Evolutionary conservation across 2,329 filamentous ascomycete species (phyloP).

Genomic region (Lachnellula cervina): DNA sequence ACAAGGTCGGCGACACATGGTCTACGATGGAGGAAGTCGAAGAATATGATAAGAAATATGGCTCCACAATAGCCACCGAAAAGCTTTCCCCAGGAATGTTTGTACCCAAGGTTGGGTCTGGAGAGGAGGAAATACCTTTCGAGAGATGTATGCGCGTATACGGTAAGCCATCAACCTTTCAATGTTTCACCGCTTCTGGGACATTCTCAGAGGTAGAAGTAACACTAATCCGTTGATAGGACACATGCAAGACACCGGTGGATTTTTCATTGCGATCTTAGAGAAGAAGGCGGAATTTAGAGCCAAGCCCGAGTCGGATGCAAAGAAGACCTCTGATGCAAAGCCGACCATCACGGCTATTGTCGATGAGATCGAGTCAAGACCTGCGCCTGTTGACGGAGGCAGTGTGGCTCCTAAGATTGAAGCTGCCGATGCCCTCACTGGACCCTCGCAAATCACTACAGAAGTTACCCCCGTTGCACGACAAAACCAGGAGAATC

Average conservation of each 20-base stretch:
- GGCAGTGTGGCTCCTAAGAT: conserved; percentile 28
- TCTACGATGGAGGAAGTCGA: conserved; percentile 78
- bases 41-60: conserved; percentile 56
- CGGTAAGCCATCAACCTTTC: conserved; percentile 31
- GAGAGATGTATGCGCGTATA: conserved; percentile 93
- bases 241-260: conserved; percentile 92
- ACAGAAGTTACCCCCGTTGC: conserved; percentile 28
- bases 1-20: conserved; percentile 76
- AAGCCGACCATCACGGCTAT: conserved; percentile 35
- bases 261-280: conserved; percentile 93
- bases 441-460: conserved; percentile 17
- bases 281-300: conserved; percentile 87
- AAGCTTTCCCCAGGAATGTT: conserved; percentile 82
- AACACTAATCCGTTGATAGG: conserved; percentile 30
- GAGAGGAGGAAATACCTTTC: conserved; percentile 62
- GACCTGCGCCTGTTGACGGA: conserved; percentile 28
- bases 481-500: conserved; percentile 30
- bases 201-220: not conserved
- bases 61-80: conserved; percentile 56
- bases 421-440: conserved; percentile 29
- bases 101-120: conserved; percentile 52
- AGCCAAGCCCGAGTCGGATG: conserved; percentile 63
- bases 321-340: conserved; percentile 41
- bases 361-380: conserved; percentile 37
- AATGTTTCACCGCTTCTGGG: not conserved